phyloP scores from a whole-genome alignment of 2,329 filamentous ascomycete genomes.

The Didymella pomorum region DNA sequence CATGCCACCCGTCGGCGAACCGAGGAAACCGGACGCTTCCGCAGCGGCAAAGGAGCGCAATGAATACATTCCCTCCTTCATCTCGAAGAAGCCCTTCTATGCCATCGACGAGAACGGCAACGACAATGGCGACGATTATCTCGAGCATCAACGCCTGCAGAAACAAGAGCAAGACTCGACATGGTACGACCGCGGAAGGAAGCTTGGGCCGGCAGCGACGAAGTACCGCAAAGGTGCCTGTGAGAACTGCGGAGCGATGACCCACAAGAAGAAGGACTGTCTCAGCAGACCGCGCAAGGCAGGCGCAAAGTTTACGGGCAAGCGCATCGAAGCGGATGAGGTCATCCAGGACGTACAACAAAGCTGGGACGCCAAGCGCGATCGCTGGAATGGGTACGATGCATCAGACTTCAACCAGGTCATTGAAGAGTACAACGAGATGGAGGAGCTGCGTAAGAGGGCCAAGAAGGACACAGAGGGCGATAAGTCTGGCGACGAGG shows the following conservation, averaged over 20 bases:
- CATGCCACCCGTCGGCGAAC: slow-evolving; percentile 54
- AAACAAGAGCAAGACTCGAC: slow-evolving; percentile 74
- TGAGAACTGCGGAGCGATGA: slow-evolving; percentile 98
- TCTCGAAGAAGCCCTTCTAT: slow-evolving; percentile 98
- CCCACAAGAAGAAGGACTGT: slow-evolving; percentile 94
- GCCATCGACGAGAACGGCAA: slow-evolving; percentile 77
- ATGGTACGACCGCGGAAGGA: slow-evolving; percentile 94
- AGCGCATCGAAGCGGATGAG: slow-evolving; percentile 93
- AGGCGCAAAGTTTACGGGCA: slow-evolving; percentile 90
- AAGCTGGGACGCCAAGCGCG: slow-evolving; percentile 96
- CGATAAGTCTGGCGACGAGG: slow-evolving; percentile 57
- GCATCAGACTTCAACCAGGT: slow-evolving; percentile 83
- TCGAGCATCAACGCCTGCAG: slow-evolving; percentile 92
- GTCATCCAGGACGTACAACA: slow-evolving; percentile 83
- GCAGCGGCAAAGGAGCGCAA: slow-evolving; percentile 83
- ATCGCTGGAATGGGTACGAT: slow-evolving; percentile 99
- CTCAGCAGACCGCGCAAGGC: slow-evolving; percentile 85
- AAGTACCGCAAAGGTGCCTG: slow-evolving; percentile 98
- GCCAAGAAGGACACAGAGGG: slow-evolving; percentile 49
- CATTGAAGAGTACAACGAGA: slow-evolving; percentile 86
- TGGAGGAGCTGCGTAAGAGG: slow-evolving; percentile 75
- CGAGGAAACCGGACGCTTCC: slow-evolving; percentile 61
- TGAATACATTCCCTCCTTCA: slow-evolving; percentile 97
- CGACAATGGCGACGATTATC: slow-evolving; percentile 81
- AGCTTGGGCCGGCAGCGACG: slow-evolving; percentile 84